These are phyloP conservation scores for Botrytis elliptica DNA, from an alignment of 2,329 filamentous ascomycete species.

Conservation along the genomic window DNA sequence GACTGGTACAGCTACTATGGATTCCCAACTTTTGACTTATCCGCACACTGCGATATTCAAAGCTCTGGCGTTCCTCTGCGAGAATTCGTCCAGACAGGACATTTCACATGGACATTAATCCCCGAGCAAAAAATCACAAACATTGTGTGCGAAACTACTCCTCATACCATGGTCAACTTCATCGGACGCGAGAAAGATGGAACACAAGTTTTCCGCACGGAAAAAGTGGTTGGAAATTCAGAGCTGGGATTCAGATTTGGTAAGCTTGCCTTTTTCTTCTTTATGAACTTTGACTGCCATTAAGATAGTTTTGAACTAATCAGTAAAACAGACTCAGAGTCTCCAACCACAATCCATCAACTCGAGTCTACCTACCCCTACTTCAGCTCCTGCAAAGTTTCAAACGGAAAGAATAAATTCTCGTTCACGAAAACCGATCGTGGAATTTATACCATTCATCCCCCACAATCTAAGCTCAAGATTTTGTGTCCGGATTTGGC, in stretches of 20 bases:
- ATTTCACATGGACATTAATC: slow-evolving; percentile 9
- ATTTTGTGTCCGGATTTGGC: slow-evolving; percentile 5
- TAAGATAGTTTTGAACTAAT: neutral
- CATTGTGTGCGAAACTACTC: slow-evolving; percentile 7
- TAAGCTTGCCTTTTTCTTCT: neutral
- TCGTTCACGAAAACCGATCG: slow-evolving; percentile 8
- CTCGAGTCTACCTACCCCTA: slow-evolving; percentile 1
- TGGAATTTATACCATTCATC: neutral
- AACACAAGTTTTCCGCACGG: neutral
- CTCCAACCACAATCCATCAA: neutral
- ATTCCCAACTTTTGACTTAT: slow-evolving; percentile 9
- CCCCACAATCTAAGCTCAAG: slow-evolving; percentile 1
- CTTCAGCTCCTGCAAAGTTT: slow-evolving; percentile 3
- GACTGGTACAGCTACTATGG: slow-evolving; percentile 15
- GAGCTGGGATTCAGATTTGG: slow-evolving; percentile 9
- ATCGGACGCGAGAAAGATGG: neutral
- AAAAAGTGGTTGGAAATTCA: neutral
- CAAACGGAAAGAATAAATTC: slow-evolving; percentile 4
- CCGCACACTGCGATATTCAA: slow-evolving; percentile 10
- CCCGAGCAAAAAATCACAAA: slow-evolving; percentile 19
- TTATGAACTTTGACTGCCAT: neutral
- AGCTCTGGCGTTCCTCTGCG: slow-evolving; percentile 7
- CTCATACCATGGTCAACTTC: slow-evolving; percentile 11
- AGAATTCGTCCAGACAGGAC: slow-evolving; percentile 7
- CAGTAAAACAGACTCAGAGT: neutral